These are phyloP conservation scores for Lophium mytilinum DNA, from an alignment of 495 filamentous ascomycete genomes.

Conservation along the genomic window DNA sequence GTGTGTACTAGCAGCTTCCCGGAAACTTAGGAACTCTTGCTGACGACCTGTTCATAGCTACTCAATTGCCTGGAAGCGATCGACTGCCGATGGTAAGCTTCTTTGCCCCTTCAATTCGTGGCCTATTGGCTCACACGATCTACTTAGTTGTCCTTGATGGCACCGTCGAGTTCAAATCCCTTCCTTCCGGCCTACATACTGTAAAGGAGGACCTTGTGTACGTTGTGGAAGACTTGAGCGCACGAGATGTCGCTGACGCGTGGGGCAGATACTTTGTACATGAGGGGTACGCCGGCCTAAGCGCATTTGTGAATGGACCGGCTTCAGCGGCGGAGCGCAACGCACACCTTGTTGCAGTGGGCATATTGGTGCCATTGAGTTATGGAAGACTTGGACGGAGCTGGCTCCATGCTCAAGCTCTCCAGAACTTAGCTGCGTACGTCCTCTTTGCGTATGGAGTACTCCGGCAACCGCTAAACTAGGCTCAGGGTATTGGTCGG, in stretches of 20 bases:
- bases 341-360: conserved; percentile 87
- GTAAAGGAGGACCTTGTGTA: conserved; percentile 80
- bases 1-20: conserved; percentile 20
- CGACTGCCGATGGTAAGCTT: conserved; percentile 49
- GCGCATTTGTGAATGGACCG: conserved; percentile 82
- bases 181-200: conserved; percentile 88
- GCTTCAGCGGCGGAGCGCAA: conserved; percentile 71
- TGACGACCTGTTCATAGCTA: conserved; percentile 40
- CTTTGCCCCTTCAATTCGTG: conserved; percentile 6
- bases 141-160: conserved; percentile 71
- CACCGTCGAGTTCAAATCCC: conserved; percentile 86
- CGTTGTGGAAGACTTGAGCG: conserved; percentile 13
- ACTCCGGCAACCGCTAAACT: conserved; percentile 1
- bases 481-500: conserved; percentile 41
- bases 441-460: conserved; percentile 12
- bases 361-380: conserved; percentile 76
- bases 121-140: conserved; percentile 17
- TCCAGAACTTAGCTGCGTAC: conserved; percentile 68
- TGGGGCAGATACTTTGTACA: conserved; percentile 72
- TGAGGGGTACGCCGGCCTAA: conserved; percentile 74
- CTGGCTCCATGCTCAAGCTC: conserved; percentile 74
- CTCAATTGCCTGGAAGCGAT: conserved; percentile 79
- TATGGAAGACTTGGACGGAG: conserved; percentile 79
- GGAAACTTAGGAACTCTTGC: not conserved
- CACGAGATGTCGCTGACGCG: not conserved